These are phyloP conservation scores for Polymyxa betae DNA, from an alignment of 208 protist genomes.

Conservation along the genomic window DNA sequence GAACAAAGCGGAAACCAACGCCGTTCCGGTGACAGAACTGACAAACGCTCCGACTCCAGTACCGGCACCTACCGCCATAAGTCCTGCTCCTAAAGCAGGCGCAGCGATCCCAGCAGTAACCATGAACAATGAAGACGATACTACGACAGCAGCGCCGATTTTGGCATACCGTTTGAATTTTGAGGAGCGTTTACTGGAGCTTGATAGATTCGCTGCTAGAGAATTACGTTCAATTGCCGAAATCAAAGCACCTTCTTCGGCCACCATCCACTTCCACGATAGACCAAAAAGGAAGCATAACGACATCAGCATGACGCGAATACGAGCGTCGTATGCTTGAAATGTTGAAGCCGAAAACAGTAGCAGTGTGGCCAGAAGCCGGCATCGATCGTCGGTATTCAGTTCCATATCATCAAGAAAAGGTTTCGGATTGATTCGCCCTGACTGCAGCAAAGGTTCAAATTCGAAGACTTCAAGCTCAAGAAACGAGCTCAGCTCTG, in stretches of 20 bases:
- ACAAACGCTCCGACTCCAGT: conserved; percentile 18
- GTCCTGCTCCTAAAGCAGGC: background rate
- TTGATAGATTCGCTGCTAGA: background rate
- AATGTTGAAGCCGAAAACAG: conserved; percentile 34
- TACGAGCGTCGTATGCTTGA: conserved; percentile 10
- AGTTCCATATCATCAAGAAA: conserved; percentile 40
- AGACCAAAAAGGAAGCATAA: background rate
- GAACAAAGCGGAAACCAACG: conserved; percentile 1
- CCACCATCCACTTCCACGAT: background rate
- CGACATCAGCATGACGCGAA: conserved; percentile 22
- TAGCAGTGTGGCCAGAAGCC: background rate
- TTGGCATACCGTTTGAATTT: conserved; percentile 11
- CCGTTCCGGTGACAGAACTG: background rate
- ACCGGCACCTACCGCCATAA: background rate
- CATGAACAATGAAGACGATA: conserved; percentile 29
- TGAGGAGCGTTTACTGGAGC: background rate
- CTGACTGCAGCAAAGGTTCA: background rate
- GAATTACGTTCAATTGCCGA: background rate
- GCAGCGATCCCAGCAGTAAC: conserved; percentile 25
- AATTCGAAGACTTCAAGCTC: background rate
- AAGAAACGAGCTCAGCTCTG: background rate
- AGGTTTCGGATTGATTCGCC: background rate
- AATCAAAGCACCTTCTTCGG: background rate
- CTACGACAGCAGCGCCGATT: background rate
- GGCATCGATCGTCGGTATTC: background rate